Evolutionary conservation across 441 rosid species (phyloP), one percentile per base, ranked within the genome.

Genomic region (Croton laevigatus): DNA sequence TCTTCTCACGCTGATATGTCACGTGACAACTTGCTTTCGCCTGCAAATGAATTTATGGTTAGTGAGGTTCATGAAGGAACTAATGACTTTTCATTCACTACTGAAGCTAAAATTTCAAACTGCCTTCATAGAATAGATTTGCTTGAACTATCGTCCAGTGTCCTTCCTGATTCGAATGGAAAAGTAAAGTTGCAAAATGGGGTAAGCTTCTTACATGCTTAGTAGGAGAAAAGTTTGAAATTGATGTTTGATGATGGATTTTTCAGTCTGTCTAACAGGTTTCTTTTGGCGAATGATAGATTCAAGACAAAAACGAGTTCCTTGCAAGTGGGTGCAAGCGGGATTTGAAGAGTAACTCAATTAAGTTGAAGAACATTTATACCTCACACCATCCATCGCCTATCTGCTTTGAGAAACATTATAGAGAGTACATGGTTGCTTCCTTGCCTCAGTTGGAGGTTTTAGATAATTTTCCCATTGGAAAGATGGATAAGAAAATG

Each of bases 371-470:
- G 42, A 70, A 79, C 8, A 40, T 40, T 51, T 81, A 81, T 73
- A 74, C 66, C 42, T 82, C 84, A 6, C 81, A 79, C 62, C 88
- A 87, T 65, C 82, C 88, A 59, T 91, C 97, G 62, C 94, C 95
- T 0, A 90, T 94, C 80, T 94, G 98, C 86, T 90, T 80, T 44
- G 85, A 89, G 78, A 90, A 89, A 74, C 94, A 94, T 78, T 94
- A 94, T 65, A 86, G 96, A 80, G 93, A 90, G 40, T 94, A 71
- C 77, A 80, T 89, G 86, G 85, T 94, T 80, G 83, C 87, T 75
- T 91, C 96, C 48, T 77, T 91, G 32, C 96, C 97, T 34, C 80
- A 83, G 62, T 72, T 94, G 82, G 82, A 81, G 81, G 87, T 90
- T 73, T 76, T 94, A 65, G 98, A 94, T 80, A 81, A 90, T 73